These are phyloP conservation scores for Discostella pseudostelligera DNA, from an alignment of 108 stramenopile species.

Conservation along the genomic window DNA sequence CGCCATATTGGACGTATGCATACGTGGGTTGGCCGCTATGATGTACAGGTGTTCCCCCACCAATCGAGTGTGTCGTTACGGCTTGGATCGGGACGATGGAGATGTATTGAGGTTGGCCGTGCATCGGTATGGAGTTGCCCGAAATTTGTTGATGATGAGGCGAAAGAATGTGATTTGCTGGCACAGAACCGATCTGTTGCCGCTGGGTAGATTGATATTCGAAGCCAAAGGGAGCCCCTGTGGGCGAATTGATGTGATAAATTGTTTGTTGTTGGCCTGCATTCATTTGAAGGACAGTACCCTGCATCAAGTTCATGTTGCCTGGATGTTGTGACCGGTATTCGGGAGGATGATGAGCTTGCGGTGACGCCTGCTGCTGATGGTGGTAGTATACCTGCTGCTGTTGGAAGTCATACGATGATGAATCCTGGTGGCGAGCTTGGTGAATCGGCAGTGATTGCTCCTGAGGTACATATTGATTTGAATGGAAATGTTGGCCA, in stretches of 20 bases:
- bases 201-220: constrained; percentile 52
- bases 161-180: constrained; percentile 25
- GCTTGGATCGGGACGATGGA: constrained; percentile 67
- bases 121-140: not conserved
- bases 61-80: constrained; percentile 20
- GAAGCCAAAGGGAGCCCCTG: constrained; percentile 44
- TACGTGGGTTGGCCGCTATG: constrained; percentile 42
- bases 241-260: constrained; percentile 52
- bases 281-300: constrained; percentile 5
- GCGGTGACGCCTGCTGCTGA: not conserved
- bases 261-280: constrained; percentile 53
- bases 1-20: constrained; percentile 54
- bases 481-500: constrained; percentile 1
- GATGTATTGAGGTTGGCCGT: constrained; percentile 53
- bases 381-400: constrained; percentile 17
- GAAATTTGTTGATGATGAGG: constrained; percentile 25
- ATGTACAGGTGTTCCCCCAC: not conserved
- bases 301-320: constrained; percentile 19
- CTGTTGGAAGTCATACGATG: constrained; percentile 18
- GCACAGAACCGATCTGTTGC: constrained; percentile 36
- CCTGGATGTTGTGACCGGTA: constrained; percentile 27
- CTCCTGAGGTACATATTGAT: not conserved
- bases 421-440: constrained; percentile 4
- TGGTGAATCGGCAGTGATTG: constrained; percentile 2
- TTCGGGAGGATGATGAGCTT: not conserved